Percentiles rank a stretch among this genome's conserved stretches.
phyloP scores from a whole-genome alignment of 208 protist genomes.

The Leishmania turanica region DNA sequence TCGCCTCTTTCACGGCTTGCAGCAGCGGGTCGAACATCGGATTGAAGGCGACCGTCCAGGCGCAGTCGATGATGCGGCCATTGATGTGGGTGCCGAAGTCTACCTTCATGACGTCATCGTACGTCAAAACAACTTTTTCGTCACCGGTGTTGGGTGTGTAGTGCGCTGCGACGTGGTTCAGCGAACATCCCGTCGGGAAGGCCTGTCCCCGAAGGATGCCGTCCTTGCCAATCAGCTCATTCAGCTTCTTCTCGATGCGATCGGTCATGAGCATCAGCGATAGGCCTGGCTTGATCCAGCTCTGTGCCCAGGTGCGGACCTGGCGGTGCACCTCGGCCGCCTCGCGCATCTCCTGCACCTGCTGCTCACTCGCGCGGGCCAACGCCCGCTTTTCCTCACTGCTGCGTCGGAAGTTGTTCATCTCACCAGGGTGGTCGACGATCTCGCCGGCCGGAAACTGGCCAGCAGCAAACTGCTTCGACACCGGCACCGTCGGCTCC shows the following conservation, averaged over 20 bases:
- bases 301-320: conserved; percentile 89
- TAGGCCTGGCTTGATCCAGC: conserved; percentile 93
- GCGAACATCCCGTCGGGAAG: conserved; percentile 94
- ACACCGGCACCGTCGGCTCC: conserved; percentile 93
- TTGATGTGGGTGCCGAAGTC: conserved; percentile 99
- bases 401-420: conserved; percentile 92
- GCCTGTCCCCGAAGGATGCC: conserved; percentile 88
- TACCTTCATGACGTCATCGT: conserved; percentile 98
- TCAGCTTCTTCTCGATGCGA: conserved; percentile 91
- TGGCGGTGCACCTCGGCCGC: conserved; percentile 94
- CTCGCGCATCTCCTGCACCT: conserved; percentile 88
- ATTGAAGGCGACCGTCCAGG: conserved; percentile 98
- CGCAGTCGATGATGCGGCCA: conserved; percentile 98
- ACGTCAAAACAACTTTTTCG: conserved; percentile 90
- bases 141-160: conserved; percentile 98
- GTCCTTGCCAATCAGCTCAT: conserved; percentile 90
- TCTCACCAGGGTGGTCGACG: conserved; percentile 88
- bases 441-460: conserved; percentile 88
- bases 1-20: conserved; percentile 96
- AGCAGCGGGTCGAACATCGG: conserved; percentile 96
- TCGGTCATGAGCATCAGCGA: conserved; percentile 93
- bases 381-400: conserved; percentile 92
- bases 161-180: conserved; percentile 98
- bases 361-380: conserved; percentile 71
- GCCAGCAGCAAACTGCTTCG: conserved; percentile 69